phyloP scores from a whole-genome alignment of 305 asterid genomes.

The Withania somnifera region DNA sequence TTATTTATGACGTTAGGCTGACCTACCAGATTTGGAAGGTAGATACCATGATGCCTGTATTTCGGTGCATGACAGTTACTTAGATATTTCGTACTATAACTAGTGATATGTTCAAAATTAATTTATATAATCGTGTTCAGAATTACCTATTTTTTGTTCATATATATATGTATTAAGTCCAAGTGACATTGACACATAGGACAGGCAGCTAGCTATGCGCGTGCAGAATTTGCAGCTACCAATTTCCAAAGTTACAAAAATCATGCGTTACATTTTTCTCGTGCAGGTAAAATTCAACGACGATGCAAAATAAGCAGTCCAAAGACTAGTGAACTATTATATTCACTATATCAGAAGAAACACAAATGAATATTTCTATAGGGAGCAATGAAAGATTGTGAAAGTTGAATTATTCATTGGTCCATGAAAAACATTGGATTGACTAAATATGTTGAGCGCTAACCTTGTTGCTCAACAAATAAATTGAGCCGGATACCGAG shows the following conservation, averaged over 20 bases:
- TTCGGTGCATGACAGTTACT: too few species aligned
- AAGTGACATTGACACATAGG: background rate
- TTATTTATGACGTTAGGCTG: too few species aligned
- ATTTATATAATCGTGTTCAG: too few species aligned
- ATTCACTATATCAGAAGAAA: constrained; percentile 4
- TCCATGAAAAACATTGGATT: background rate
- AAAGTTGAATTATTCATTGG: too few species aligned
- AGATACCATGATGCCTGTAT: too few species aligned
- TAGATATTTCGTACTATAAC: too few species aligned
- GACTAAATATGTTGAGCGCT: background rate
- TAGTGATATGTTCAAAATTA: too few species aligned
- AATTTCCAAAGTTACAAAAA: background rate
- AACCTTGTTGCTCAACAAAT: background rate
- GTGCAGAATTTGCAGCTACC: background rate
- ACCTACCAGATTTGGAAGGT: too few species aligned
- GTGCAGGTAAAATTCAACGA: background rate
- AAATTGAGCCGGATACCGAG: background rate
- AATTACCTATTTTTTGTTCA: too few species aligned
- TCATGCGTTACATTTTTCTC: constrained; percentile 3
- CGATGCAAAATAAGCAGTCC: background rate
- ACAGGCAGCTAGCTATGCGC: too few species aligned
- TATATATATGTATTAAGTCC: too few species aligned
- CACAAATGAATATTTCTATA: constrained; percentile 1
- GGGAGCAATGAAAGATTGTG: constrained; percentile 4
- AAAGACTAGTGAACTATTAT: constrained; percentile 2